A percentile compares a stretch with the other conserved stretches of the same genome.
phyloP scores from a whole-genome alignment of 2,329 filamentous ascomycete genomes.

The Onygenales sp. region DNA sequence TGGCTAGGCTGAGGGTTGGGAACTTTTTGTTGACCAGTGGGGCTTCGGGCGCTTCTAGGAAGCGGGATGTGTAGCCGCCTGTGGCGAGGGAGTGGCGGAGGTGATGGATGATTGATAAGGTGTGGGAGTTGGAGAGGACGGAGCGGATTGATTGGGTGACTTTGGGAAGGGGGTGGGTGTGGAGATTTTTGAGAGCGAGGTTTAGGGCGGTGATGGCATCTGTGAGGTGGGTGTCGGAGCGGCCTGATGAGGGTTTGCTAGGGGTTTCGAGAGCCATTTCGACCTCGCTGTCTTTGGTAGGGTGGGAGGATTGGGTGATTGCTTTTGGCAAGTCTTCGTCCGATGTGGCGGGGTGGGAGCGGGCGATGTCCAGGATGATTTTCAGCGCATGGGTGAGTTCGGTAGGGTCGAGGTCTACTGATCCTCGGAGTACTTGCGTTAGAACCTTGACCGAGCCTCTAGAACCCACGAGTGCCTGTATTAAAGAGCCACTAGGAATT shows the following conservation, averaged over 20 bases:
- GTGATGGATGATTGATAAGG: slow-evolving; percentile 32
- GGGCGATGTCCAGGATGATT: slow-evolving; percentile 29
- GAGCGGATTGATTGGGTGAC: slow-evolving; percentile 28
- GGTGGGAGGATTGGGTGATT: slow-evolving; percentile 19
- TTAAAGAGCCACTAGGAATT: slow-evolving; percentile 29
- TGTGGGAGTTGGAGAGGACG: slow-evolving; percentile 28
- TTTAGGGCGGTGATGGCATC: slow-evolving; percentile 31
- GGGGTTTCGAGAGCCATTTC: slow-evolving; percentile 10
- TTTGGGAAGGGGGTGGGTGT: slow-evolving; percentile 22
- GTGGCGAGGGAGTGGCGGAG: slow-evolving; percentile 35
- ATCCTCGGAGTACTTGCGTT: slow-evolving; percentile 26
- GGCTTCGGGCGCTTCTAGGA: slow-evolving; percentile 29
- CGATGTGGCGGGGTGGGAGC: slow-evolving; percentile 20
- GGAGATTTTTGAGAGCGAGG: slow-evolving; percentile 26
- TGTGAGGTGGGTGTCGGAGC: slow-evolving; percentile 16
- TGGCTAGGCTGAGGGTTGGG: slow-evolving; percentile 27
- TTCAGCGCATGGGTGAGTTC: slow-evolving; percentile 33
- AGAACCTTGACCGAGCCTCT: slow-evolving; percentile 31
- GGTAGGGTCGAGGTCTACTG: slow-evolving; percentile 24
- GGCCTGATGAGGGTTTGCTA: not conserved
- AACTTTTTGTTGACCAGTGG: slow-evolving; percentile 26
- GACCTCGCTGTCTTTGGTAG: slow-evolving; percentile 9
- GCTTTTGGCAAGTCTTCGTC: slow-evolving; percentile 25
- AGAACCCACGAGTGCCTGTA: slow-evolving; percentile 29
- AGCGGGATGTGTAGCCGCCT: slow-evolving; percentile 33